These are phyloP conservation scores for Termitomyces sp. DNA, from an alignment of 768 basidiomycete species.

Conservation along the genomic window DNA sequence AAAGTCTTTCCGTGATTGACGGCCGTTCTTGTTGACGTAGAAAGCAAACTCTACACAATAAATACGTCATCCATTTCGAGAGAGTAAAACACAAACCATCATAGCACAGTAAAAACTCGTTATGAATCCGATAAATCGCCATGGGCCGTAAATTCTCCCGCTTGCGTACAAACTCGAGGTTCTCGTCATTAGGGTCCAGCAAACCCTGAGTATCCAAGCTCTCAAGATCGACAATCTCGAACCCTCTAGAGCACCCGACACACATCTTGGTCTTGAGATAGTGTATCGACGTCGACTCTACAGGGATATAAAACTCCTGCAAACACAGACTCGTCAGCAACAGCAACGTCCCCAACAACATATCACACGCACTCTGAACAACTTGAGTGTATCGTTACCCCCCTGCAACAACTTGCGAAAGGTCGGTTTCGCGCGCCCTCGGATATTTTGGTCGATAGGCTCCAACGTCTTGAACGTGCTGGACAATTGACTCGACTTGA, in stretches of 20 bases:
- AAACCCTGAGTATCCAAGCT: slow-evolving; percentile 95
- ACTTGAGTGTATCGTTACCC: slow-evolving; percentile 87
- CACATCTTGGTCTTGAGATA: slow-evolving; percentile 97
- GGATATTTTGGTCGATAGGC: slow-evolving; percentile 85
- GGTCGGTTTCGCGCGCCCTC: slow-evolving; percentile 81
- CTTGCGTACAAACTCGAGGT: slow-evolving; percentile 90
- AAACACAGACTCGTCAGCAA: not conserved
- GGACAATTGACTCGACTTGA: slow-evolving; percentile 91
- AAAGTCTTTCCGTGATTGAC: slow-evolving; percentile 85
- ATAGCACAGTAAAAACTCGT: slow-evolving; percentile 95
- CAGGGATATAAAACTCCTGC: slow-evolving; percentile 98
- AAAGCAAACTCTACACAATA: slow-evolving; percentile 84
- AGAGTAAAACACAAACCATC: slow-evolving; percentile 56
- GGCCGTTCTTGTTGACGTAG: slow-evolving; percentile 96
- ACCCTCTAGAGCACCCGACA: slow-evolving; percentile 94
- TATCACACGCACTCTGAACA: slow-evolving; percentile 69
- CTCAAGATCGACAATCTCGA: slow-evolving; percentile 97
- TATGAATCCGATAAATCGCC: slow-evolving; percentile 95
- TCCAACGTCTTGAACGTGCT: slow-evolving; percentile 98
- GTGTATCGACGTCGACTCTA: slow-evolving; percentile 94
- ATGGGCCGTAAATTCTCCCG: slow-evolving; percentile 86
- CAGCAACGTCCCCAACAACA: not conserved
- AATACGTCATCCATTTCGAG: not conserved
- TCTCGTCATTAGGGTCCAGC: slow-evolving; percentile 87
- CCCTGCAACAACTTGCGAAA: slow-evolving; percentile 93